Conservation (phyloP, 2,329 filamentous ascomycete genomes). For the Penicillium sp. region DNA sequence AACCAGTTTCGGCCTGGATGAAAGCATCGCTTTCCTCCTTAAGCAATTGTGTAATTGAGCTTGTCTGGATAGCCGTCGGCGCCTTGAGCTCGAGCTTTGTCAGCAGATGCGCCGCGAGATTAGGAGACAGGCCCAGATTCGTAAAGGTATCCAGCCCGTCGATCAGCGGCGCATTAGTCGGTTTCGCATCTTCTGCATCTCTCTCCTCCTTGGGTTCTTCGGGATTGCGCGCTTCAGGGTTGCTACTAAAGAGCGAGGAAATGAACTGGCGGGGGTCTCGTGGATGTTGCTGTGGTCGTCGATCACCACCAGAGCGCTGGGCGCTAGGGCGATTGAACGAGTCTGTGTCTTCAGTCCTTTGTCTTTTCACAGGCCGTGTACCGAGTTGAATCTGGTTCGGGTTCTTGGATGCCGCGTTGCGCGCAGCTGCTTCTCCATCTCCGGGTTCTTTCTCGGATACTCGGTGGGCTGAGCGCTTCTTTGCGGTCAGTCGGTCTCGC, state of each 20-base stretch:
- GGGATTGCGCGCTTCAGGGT: conserved; percentile 70
- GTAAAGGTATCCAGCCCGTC: conserved; percentile 84
- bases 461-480: conserved; percentile 60
- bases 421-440: conserved; percentile 14
- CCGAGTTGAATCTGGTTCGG: conserved; percentile 38
- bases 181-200: conserved; percentile 54
- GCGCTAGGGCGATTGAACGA: conserved; percentile 19
- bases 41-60: conserved; percentile 76
- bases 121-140: conserved; percentile 76
- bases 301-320: conserved; percentile 13
- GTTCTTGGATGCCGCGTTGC: conserved; percentile 27
- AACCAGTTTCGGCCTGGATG: conserved; percentile 94
- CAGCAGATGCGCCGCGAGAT: conserved; percentile 77
- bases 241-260: conserved; percentile 89
- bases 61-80: conserved; percentile 92
- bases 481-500: conserved; percentile 82
- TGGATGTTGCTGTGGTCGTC: conserved; percentile 30
- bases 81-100: conserved; percentile 85
- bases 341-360: conserved; percentile 41
- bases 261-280: conserved; percentile 65
- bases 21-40: conserved; percentile 86
- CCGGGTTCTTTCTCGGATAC: conserved; percentile 12
- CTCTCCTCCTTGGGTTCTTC: conserved; percentile 37
- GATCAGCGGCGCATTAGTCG: conserved; percentile 86
- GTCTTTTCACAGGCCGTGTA: conserved; percentile 42